Evolutionary conservation across 306 rosid genomes (phyloP).

Genomic region (Echinosophora koreensis): DNA sequence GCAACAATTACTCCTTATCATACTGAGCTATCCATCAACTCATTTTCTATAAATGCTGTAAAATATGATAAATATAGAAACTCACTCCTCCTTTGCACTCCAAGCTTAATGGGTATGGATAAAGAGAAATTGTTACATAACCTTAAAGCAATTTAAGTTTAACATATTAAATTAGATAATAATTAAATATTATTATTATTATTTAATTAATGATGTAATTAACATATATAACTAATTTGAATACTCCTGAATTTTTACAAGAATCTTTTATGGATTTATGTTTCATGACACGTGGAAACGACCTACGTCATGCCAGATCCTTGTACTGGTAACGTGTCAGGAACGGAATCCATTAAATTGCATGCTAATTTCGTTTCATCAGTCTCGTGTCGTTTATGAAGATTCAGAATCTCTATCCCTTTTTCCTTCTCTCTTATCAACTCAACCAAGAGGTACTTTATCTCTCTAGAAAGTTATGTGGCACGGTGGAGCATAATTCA

Average conservation of each 20-base stretch:
- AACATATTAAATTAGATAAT: no score
- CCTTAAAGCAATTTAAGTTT: no score
- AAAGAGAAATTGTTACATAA: no score
- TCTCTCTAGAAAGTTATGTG: neutral
- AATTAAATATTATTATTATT: no score
- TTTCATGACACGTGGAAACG: conserved; percentile 56
- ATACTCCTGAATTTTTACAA: no score
- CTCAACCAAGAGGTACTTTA: neutral
- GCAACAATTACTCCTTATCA: no score
- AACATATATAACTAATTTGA: no score
- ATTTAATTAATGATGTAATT: no score
- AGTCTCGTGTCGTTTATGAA: conserved; percentile 22
- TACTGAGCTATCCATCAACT: conserved; percentile 9
- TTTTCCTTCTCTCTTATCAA: conserved; percentile 3
- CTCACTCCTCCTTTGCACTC: conserved; percentile 29
- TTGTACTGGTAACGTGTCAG: conserved; percentile 56
- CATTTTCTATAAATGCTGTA: conserved; percentile 3
- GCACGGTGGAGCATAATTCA: neutral
- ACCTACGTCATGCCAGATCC: conserved; percentile 55
- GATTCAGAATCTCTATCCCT: conserved; percentile 21
- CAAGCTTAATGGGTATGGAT: neutral
- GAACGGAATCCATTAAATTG: conserved; percentile 45
- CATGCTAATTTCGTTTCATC: conserved; percentile 47
- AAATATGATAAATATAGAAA: neutral
- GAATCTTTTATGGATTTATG: neutral